A percentile compares a stretch with the other conserved stretches of the same genome.
Conservation (phyloP, 75 land plant species). For the Picea sitchensis region DNA sequence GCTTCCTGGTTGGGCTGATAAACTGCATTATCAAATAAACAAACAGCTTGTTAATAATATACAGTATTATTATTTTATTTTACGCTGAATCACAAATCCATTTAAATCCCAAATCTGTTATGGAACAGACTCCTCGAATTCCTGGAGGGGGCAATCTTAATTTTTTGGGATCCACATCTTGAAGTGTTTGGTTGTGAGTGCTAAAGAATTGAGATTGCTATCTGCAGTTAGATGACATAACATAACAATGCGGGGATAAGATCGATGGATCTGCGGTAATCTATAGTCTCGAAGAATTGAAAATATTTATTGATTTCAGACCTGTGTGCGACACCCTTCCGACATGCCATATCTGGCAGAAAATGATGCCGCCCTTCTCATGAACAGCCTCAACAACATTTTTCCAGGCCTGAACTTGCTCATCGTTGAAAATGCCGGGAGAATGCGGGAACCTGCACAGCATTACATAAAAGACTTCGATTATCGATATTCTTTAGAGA, state of each 20-base stretch:
- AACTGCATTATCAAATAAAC: conserved; percentile 19
- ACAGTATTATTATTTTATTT: too few species aligned
- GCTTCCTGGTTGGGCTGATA: conserved; percentile 63
- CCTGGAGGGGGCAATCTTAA: too few species aligned
- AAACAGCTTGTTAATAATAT: too few species aligned
- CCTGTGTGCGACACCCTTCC: conserved; percentile 66
- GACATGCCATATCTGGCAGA: conserved; percentile 83
- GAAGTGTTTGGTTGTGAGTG: not conserved
- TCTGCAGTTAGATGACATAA: not conserved
- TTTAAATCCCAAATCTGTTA: not conserved
- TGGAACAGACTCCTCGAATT: too few species aligned
- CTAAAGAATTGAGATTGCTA: not conserved
- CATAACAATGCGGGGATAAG: not conserved
- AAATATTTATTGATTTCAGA: not conserved
- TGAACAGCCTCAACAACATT: conserved; percentile 68
- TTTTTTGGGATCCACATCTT: too few species aligned
- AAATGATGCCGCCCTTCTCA: conserved; percentile 64
- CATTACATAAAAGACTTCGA: too few species aligned
- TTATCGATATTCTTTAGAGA: too few species aligned
- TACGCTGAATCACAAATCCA: too few species aligned
- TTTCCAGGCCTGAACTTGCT: conserved; percentile 80
- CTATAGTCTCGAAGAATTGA: not conserved
- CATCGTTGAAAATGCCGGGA: conserved; percentile 62
- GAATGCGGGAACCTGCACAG: conserved; percentile 58
- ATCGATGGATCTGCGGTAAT: not conserved